Evolutionary conservation across 805 yeast genomes (phyloP).

Genomic region (Kuraishia piskuri): DNA sequence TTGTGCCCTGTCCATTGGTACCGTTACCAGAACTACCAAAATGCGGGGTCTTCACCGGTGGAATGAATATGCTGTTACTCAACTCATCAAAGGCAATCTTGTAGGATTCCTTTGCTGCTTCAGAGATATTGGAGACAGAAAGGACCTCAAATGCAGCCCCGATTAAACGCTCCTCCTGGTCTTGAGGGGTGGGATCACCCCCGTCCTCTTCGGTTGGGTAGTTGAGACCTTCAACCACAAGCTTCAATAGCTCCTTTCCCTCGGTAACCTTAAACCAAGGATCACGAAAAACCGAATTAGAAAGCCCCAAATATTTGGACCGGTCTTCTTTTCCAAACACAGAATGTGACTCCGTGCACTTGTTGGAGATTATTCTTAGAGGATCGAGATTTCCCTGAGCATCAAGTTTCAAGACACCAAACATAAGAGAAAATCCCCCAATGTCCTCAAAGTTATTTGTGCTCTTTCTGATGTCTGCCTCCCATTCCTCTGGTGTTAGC

Average conservation of each 20-base stretch:
- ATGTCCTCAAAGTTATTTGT: conserved; percentile 25
- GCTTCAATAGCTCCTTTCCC: conserved; percentile 57
- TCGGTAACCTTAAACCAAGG: conserved; percentile 69
- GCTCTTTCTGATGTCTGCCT: conserved; percentile 17
- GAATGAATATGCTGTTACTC: conserved; percentile 52
- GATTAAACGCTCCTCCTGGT: conserved; percentile 30
- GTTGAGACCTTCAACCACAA: conserved; percentile 20
- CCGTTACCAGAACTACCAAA: conserved; percentile 1
- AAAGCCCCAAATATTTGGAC: conserved; percentile 39
- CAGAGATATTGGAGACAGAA: conserved; percentile 29
- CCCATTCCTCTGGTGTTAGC: conserved; percentile 36
- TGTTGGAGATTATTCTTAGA: conserved; percentile 39
- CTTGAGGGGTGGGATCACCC: not conserved
- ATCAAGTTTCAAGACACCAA: conserved; percentile 34
- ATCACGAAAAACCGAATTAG: conserved; percentile 55
- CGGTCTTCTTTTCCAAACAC: conserved; percentile 10
- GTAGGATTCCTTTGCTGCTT: conserved; percentile 14
- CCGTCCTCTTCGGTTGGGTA: conserved; percentile 5
- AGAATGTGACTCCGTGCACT: conserved; percentile 23
- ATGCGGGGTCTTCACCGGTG: conserved; percentile 39
- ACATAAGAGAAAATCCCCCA: conserved; percentile 59
- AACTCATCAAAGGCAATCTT: conserved; percentile 32
- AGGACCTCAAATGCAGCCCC: conserved; percentile 47
- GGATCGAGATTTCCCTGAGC: conserved; percentile 21
- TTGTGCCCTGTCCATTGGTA: not conserved